Evolutionary conservation across 345 rosid species (phyloP), one percentile per base, ranked within the genome.

Genomic region (Zanthoxylum bungeanum): DNA sequence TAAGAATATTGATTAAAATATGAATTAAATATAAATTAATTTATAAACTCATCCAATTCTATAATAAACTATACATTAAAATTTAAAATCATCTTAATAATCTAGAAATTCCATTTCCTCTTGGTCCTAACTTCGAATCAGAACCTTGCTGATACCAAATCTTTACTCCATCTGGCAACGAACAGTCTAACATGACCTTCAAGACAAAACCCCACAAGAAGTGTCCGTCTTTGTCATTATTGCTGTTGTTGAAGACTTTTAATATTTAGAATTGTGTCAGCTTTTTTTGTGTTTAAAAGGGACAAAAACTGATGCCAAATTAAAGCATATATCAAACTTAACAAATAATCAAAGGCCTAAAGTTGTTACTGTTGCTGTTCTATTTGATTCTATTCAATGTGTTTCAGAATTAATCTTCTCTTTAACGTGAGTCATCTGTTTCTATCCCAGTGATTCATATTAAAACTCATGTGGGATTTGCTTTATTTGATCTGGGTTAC

Each of bases 401-500:
- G 65, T 66, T 56, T 73, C 37, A 31, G 58, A 24, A 40, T 3
- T 42, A n/a, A 40, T 3, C 42, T 39, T 68, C 63, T 37, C 61
- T 68, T 59, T 53, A 55, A 60, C 55, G 85, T 74, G 65, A 79
- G 81, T 74, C 25, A 4, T 51, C 66, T 60, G 62, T 28, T 69
- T 56, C 56, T 60, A 19, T 9, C 2, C 66, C 42, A 37, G 1
- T 5, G 9, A 42, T 6, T 22, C n/a, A n/a, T n/a, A 6, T 40
- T 50, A 59, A 49, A 52, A 61, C 58, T 24, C 49, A 56, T 28
- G 46, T 52, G 64, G 65, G 66, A 58, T 49, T 77, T 42, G 58
- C 42, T 42, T 44, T 42, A 7, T 39, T 59, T 59, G 24, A 55
- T 30, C 11, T 17, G 50, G 66, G 39, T 63, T 40, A 17, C 4